Conservation (phyloP, 352 stramenopile species). For the Globisporangium barbulae region DNA sequence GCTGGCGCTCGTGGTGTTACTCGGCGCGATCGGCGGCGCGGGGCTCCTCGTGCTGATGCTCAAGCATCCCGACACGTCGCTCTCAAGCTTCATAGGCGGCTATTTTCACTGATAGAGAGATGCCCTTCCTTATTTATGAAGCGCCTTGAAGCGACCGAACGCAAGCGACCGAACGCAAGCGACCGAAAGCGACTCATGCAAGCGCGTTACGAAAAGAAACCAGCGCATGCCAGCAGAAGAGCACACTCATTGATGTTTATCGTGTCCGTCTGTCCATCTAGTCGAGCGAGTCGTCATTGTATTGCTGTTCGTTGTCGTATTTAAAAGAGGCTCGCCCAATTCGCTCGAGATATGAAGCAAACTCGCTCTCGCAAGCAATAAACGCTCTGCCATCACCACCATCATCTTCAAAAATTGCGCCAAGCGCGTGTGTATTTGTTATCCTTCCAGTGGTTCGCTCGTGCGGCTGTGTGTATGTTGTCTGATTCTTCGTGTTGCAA, state of each 20-base stretch:
- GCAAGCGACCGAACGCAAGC: background rate
- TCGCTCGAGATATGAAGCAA: no score
- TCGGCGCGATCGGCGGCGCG: constrained; percentile 29
- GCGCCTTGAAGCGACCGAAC: background rate
- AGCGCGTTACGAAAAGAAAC: background rate
- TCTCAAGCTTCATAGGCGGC: constrained; percentile 27
- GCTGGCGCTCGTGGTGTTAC: constrained; percentile 32
- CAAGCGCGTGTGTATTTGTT: no score
- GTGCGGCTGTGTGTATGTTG: constrained; percentile 25
- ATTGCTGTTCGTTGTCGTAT: no score
- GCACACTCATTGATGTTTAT: no score
- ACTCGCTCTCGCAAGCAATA: no score
- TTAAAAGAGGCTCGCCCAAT: no score
- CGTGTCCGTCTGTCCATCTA: no score
- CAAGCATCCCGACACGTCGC: constrained; percentile 27
- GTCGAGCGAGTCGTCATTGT: no score
- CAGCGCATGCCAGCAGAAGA: background rate
- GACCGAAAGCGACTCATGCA: background rate
- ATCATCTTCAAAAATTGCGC: no score
- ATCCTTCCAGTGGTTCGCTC: constrained; percentile 3
- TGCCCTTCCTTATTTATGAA: constrained; percentile 14
- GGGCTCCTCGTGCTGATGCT: constrained; percentile 36
- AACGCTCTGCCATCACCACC: no score
- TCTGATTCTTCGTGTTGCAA: constrained; percentile 4
- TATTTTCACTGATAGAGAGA: constrained; percentile 4